Evolutionary conservation across 2,329 filamentous ascomycete species (phyloP).

Genomic region (Cytospora piceae): DNA sequence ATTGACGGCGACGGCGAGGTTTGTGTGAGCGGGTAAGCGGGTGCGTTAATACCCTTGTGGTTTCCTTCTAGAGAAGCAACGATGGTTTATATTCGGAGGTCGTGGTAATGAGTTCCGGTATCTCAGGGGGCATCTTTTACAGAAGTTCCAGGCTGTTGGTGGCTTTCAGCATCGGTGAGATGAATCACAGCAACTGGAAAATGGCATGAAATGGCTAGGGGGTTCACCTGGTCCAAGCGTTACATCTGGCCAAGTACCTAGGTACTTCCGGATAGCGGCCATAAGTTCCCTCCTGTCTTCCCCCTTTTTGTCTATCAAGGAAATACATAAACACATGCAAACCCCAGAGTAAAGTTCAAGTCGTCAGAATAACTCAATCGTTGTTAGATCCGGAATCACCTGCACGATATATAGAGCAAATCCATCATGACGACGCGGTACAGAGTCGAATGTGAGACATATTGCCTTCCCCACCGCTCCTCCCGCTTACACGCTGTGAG

Average conservation of each 20-base stretch:
- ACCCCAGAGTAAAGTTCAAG: not conserved
- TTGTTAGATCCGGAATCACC: slow-evolving; percentile 1
- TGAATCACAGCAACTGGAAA: too few relatives aligned
- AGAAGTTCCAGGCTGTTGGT: not conserved
- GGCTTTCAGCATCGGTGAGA: too few relatives aligned
- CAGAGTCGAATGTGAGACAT: slow-evolving; percentile 71
- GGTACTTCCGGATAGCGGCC: not conserved
- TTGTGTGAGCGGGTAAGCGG: too few relatives aligned
- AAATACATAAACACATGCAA: not conserved
- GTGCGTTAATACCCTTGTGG: not conserved
- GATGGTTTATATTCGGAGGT: not conserved
- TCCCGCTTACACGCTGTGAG: not conserved
- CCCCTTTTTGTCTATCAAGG: not conserved
- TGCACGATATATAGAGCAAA: not conserved
- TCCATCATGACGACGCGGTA: slow-evolving; percentile 63
- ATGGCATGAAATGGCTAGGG: not conserved
- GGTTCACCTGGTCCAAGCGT: slow-evolving; percentile 26
- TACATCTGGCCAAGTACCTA: not conserved
- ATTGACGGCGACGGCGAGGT: too few relatives aligned
- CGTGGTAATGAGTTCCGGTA: not conserved
- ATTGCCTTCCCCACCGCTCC: not conserved
- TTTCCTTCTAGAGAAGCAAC: not conserved
- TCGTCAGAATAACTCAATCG: not conserved
- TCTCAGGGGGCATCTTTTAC: not conserved
- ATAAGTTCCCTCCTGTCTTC: not conserved